Conservation (phyloP, 202 grass and related monocot species). For the Hordeum pubiflorum region DNA sequence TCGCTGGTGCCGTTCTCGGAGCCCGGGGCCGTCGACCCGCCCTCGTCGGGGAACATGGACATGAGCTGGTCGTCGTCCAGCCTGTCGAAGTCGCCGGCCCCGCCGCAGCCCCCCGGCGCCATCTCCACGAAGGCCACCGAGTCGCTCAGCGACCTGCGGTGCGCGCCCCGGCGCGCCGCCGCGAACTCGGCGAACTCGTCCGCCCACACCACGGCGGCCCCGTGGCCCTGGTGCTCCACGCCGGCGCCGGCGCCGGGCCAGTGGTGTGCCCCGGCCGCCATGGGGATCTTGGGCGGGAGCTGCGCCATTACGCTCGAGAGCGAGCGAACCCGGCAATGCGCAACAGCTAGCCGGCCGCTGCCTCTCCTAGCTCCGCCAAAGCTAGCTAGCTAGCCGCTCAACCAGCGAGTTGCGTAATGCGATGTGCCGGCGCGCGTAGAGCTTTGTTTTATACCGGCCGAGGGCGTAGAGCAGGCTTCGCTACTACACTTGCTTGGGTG, state of each 20-base stretch:
- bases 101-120: constrained; percentile 14
- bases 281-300: constrained; percentile 65
- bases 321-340: neutral
- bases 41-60: constrained; percentile 66
- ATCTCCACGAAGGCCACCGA: constrained; percentile 77
- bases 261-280: constrained; percentile 26
- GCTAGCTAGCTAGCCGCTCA: neutral
- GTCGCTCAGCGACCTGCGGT: constrained; percentile 67
- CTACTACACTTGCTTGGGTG: neutral
- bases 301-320: constrained; percentile 42
- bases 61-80: constrained; percentile 79
- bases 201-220: constrained; percentile 39
- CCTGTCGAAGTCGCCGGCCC: constrained; percentile 45
- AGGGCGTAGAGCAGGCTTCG: neutral
- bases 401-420: neutral
- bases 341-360: neutral
- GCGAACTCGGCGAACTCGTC: constrained; percentile 86
- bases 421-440: neutral
- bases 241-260: constrained; percentile 24
- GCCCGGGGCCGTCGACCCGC: constrained; percentile 17
- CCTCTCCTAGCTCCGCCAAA: neutral
- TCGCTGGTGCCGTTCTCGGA: constrained; percentile 38
- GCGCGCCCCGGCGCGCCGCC: constrained; percentile 52
- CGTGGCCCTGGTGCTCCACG: neutral
- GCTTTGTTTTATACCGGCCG: neutral